These are phyloP conservation scores for Opeltia flavorubescens DNA, from an alignment of 495 filamentous ascomycete genomes.

Conservation along the genomic window DNA sequence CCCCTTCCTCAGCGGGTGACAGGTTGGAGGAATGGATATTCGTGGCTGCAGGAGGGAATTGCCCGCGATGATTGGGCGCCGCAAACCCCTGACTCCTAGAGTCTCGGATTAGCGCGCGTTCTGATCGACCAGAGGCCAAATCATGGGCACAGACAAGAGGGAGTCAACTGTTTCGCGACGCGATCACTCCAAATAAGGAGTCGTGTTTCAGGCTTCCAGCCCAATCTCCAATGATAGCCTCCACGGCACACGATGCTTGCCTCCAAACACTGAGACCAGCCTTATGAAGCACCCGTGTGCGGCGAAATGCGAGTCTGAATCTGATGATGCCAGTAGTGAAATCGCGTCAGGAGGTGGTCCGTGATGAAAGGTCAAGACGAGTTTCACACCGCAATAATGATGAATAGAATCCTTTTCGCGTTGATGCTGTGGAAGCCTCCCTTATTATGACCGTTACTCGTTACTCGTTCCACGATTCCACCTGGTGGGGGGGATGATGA, in stretches of 20 bases:
- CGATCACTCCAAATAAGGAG: not conserved
- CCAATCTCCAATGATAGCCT: not conserved
- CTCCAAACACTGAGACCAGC: not conserved
- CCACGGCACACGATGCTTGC: not conserved
- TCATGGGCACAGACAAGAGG: not conserved
- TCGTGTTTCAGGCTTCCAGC: not conserved
- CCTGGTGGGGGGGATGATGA: not conserved
- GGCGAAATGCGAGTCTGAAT: too few relatives aligned
- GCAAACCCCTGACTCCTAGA: not conserved
- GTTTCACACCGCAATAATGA: too few relatives aligned
- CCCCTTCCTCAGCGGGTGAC: not conserved
- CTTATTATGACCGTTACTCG: not conserved
- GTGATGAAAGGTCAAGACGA: not conserved
- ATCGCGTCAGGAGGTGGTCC: not conserved
- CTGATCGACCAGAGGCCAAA: not conserved
- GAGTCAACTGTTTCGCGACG: not conserved
- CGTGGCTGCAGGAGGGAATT: not conserved
- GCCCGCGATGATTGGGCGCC: not conserved
- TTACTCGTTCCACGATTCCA: too few relatives aligned
- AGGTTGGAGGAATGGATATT: not conserved
- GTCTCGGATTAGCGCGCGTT: slow-evolving; percentile 2
- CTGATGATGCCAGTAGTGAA: too few relatives aligned
- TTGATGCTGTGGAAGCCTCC: not conserved
- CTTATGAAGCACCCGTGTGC: slow-evolving; percentile 2
- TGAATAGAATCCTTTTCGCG: not conserved